Evolutionary conservation across 2,329 filamentous ascomycete species (phyloP), one percentile per base, ranked within the genome.

Genomic region (Ilyonectria sp.): DNA sequence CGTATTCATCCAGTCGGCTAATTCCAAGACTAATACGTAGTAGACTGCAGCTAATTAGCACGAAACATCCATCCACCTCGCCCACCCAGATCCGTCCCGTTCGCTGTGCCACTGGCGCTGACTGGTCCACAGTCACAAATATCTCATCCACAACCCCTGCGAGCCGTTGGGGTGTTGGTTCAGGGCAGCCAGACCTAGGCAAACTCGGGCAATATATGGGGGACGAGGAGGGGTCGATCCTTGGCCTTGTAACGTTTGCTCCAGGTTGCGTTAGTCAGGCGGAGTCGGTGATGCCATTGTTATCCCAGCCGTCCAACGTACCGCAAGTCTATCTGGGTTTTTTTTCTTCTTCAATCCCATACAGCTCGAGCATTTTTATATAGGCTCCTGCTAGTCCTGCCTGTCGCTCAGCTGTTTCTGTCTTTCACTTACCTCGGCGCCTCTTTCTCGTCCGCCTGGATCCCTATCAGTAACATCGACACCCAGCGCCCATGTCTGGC

Each of bases 211-310:
- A 65, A 65, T 60, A 60, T 59, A 65, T 49, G 63, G 63, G 50
- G 63, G 57, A 54, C 23, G 71, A 67, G 40, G 53, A 57, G 64
- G 58, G 52, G 73, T 67, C 66, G 69, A 74, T 72, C 69, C 69
- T 67, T 73, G 68, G 44, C 60, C 63, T 58, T 71, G 68, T 63
- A 53, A 6, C 47, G 5, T 53, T 15, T 53, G n/a, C 50, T 21
- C 31, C 50, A 21, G 50, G n/a, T 69, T 69, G 60, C 54, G 71
- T 75, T 75, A 76, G 74, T 49, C 47, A 29, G 21, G 71, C 69
- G 70, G 74, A 69, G 67, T 71, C 68, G 50, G 70, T 74, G 74
- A 75, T 75, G 69, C 71, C 69, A 73, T 73, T 69, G 66, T 69
- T 61, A 49, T 71, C 71, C 50, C 26, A n/a, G 40, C 37, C 40